Evolutionary conservation across 2,329 filamentous ascomycete genomes (phyloP).

Genomic region (Incumbomyces delicatus): DNA sequence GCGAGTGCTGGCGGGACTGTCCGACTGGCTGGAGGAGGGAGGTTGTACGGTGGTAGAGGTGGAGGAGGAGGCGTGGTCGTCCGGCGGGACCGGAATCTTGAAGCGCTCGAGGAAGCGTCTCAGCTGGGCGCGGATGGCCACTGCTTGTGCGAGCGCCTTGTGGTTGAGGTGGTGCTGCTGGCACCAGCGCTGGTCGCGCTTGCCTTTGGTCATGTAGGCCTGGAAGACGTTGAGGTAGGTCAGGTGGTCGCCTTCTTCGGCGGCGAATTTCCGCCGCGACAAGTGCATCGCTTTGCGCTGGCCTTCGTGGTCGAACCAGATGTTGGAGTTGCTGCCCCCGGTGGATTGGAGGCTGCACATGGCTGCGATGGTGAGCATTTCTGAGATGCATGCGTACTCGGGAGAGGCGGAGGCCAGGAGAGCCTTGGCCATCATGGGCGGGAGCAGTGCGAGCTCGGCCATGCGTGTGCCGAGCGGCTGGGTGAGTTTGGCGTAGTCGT

Average conservation of each 20-base stretch:
- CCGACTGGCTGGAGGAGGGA: too few species aligned
- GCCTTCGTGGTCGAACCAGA: conserved; percentile 74
- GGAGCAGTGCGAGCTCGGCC: conserved; percentile 87
- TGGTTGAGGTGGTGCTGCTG: conserved; percentile 79
- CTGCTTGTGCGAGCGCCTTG: conserved; percentile 69
- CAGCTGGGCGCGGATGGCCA: conserved; percentile 78
- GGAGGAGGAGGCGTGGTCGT: conserved; percentile 25
- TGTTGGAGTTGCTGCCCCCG: conserved; percentile 44
- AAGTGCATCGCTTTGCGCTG: conserved; percentile 67
- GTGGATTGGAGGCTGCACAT: conserved; percentile 69
- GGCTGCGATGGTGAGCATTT: conserved; percentile 83
- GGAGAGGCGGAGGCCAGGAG: conserved; percentile 56
- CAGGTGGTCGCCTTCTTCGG: conserved; percentile 86
- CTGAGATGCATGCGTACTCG: conserved; percentile 67
- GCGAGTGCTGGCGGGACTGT: conserved; percentile 55
- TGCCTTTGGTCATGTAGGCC: conserved; percentile 71
- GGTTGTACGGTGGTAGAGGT: conserved; percentile 13
- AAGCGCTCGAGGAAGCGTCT: conserved; percentile 81
- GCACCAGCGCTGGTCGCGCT: conserved; percentile 77
- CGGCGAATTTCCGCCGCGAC: conserved; percentile 71
- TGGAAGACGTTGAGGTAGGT: conserved; percentile 91
- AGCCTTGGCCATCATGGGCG: conserved; percentile 93
- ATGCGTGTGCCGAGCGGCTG: conserved; percentile 78
- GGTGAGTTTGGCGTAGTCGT: conserved; percentile 83
- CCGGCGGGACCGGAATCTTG: conserved; percentile 59